A percentile compares a stretch with the other conserved stretches of the same genome.
Conservation (phyloP, 2,329 filamentous ascomycete species). For the Gaeumannomyces sp. region DNA sequence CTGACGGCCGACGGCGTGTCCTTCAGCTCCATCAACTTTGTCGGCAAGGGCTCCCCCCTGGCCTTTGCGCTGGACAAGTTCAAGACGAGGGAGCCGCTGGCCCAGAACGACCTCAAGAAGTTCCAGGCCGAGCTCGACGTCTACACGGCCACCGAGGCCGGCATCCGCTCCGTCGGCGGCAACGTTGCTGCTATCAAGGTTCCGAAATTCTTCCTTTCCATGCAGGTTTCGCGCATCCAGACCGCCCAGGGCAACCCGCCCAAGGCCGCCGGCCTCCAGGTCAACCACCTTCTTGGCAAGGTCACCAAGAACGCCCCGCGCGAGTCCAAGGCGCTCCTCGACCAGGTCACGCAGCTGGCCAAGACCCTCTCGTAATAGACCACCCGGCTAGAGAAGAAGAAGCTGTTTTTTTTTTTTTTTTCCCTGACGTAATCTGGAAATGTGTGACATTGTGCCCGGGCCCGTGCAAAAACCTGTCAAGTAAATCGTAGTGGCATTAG, state of each 20-base stretch:
- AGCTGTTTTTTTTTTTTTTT: not conserved
- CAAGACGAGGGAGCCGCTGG: constrained; percentile 43
- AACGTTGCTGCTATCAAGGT: constrained; percentile 37
- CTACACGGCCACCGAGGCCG: constrained; percentile 55
- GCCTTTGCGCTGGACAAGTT: constrained; percentile 49
- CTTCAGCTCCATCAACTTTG: constrained; percentile 53
- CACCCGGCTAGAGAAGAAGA: not conserved
- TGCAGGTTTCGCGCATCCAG: constrained; percentile 53
- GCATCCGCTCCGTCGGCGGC: constrained; percentile 47
- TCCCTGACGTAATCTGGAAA: not conserved
- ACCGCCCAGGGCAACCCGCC: constrained; percentile 52
- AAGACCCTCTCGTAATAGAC: constrained; percentile 15
- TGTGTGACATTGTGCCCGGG: not conserved
- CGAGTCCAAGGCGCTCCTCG: constrained; percentile 41
- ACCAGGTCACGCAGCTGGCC: constrained; percentile 43
- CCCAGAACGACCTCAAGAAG: constrained; percentile 39
- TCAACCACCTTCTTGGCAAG: constrained; percentile 52
- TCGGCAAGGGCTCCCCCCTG: constrained; percentile 38
- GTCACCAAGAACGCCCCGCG: constrained; percentile 48
- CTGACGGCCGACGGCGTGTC: constrained; percentile 43
- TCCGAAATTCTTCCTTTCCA: constrained; percentile 56
- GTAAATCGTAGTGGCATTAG: not conserved
- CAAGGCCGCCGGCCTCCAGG: constrained; percentile 42
- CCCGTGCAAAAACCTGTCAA: not conserved
- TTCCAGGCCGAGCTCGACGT: constrained; percentile 50